A percentile compares a stretch with the other conserved stretches of the same genome.
Evolutionary conservation across 1,284 basidiomycete genomes (phyloP).

Genomic region (Coniophora puteana): DNA sequence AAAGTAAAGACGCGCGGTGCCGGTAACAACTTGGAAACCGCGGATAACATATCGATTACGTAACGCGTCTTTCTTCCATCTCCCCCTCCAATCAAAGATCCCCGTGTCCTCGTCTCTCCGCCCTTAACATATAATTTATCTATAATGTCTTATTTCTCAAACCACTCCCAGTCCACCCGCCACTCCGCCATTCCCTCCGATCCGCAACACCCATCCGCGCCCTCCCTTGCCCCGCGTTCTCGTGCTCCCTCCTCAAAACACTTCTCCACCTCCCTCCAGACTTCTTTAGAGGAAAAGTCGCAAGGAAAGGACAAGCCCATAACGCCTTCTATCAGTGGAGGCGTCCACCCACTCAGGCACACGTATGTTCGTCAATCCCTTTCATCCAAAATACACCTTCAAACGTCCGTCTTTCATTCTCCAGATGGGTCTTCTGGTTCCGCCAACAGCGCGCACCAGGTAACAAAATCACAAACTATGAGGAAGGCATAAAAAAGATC

Average conservation of each 20-base stretch:
- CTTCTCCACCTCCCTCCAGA: conserved; percentile 66
- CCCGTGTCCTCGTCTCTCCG: not conserved
- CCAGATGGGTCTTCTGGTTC: conserved; percentile 84
- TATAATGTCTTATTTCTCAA: conserved; percentile 66
- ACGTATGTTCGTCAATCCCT: conserved; percentile 72
- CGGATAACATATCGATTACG: no score
- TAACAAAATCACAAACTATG: conserved; percentile 77
- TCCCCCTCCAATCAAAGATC: not conserved
- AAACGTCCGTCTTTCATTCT: conserved; percentile 7
- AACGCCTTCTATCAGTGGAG: conserved; percentile 5
- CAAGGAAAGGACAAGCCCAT: conserved; percentile 36
- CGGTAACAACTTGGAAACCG: no score
- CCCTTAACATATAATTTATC: conserved; percentile 21
- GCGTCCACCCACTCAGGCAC: conserved; percentile 71
- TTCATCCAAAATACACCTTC: conserved; percentile 9
- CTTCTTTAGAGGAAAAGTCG: no score
- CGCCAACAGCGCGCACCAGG: conserved; percentile 78
- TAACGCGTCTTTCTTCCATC: no score
- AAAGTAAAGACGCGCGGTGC: no score
- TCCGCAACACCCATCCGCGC: conserved; percentile 33
- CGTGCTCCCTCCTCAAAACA: conserved; percentile 61
- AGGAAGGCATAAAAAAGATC: conserved; percentile 85
- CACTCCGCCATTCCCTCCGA: conserved; percentile 51
- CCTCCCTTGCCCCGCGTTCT: conserved; percentile 25
- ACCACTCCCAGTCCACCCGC: conserved; percentile 70